Conservation (phyloP, 2,329 filamentous ascomycete genomes). For the Trichoderma brevicompactum region DNA sequence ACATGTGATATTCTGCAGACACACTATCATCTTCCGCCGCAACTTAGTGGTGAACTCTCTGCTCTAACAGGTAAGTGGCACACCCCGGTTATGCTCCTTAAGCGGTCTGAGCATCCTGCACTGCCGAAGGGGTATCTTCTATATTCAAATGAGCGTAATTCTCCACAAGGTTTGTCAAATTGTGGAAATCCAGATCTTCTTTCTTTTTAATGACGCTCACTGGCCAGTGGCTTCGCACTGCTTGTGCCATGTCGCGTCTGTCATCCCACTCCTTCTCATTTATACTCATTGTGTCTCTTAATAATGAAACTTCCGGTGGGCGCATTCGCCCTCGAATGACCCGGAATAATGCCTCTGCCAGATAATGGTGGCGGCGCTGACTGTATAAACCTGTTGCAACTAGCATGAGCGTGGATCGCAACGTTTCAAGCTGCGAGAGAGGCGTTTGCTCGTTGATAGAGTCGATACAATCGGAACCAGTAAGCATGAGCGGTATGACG, state of each 20-base stretch:
- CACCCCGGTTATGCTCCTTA: neutral
- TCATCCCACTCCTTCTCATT: conserved; percentile 33
- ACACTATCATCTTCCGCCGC: no score
- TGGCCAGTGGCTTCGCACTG: conserved; percentile 40
- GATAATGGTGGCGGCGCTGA: conserved; percentile 43
- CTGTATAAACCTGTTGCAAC: conserved; percentile 41
- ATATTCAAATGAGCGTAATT: neutral
- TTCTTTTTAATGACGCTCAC: conserved; percentile 38
- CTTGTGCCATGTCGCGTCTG: conserved; percentile 33
- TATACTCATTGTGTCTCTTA: conserved; percentile 23
- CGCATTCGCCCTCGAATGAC: conserved; percentile 44
- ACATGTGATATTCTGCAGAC: no score
- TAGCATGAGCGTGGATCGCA: conserved; percentile 34
- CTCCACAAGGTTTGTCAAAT: conserved; percentile 29
- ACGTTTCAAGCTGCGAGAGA: neutral
- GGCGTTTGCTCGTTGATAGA: neutral
- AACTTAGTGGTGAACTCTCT: no score
- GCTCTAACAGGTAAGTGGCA: no score
- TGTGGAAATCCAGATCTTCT: conserved; percentile 35
- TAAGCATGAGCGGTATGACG: conserved; percentile 40
- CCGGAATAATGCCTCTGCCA: conserved; percentile 41
- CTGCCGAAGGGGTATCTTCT: neutral
- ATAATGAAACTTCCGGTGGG: neutral
- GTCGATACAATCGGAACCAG: conserved; percentile 29
- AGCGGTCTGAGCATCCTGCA: no score